Conservation (phyloP, 2,329 filamentous ascomycete genomes). For the Nakataea oryzae region DNA sequence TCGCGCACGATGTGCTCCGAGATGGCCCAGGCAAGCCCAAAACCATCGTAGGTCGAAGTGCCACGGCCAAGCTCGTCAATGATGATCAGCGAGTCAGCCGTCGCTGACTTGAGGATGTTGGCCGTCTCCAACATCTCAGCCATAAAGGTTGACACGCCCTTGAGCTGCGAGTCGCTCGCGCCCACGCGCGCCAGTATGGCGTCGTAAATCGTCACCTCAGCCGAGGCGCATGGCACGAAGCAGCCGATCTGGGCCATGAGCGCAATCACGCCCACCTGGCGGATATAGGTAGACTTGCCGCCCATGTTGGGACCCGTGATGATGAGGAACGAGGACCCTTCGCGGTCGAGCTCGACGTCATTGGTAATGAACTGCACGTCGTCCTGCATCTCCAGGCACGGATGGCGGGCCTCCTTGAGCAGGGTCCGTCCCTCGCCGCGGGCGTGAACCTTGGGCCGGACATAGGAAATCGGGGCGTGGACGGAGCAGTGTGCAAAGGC, state of each 20-base stretch:
- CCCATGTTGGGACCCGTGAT: constrained; percentile 99
- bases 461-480: constrained; percentile 85
- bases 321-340: constrained; percentile 80
- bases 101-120: constrained; percentile 96
- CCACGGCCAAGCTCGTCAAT: constrained; percentile 96
- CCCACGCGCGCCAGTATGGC: constrained; percentile 93
- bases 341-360: constrained; percentile 72
- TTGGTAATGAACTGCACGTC: constrained; percentile 98
- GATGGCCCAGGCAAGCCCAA: constrained; percentile 98
- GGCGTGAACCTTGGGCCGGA: constrained; percentile 80
- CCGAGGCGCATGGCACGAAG: constrained; percentile 85
- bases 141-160: constrained; percentile 98
- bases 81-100: constrained; percentile 90
- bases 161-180: constrained; percentile 91
- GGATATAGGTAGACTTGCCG: constrained; percentile 96
- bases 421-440: constrained; percentile 82
- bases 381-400: constrained; percentile 97
- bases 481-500: constrained; percentile 88
- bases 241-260: constrained; percentile 96
- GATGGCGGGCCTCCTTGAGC: constrained; percentile 87
- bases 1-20: constrained; percentile 95
- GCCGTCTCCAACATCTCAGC: constrained; percentile 98
- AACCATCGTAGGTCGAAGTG: constrained; percentile 96
- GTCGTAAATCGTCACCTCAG: constrained; percentile 92
- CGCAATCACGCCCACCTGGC: constrained; percentile 92